Conservation (phyloP, 1,284 basidiomycete genomes). For the Volvariella volvacea region DNA sequence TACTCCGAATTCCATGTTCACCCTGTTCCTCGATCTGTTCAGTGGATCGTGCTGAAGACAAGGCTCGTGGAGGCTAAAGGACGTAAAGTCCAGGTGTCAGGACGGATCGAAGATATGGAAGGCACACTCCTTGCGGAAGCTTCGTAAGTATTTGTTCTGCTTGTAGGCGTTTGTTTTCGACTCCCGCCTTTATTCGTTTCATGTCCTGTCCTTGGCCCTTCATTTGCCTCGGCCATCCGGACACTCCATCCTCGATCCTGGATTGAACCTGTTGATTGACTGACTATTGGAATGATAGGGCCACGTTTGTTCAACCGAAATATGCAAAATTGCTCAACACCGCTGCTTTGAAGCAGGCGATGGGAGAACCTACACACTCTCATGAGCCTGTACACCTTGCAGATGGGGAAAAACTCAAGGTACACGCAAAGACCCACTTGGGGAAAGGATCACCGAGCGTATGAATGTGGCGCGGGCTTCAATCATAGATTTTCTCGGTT, state of each 20-base stretch:
- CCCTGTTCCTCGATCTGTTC: slow-evolving; percentile 1
- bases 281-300: slow-evolving; percentile 36
- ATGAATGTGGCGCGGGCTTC: no score
- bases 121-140: slow-evolving; percentile 81
- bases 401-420: slow-evolving; percentile 23
- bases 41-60: slow-evolving; percentile 73
- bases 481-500: no score
- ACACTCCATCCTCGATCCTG: background rate
- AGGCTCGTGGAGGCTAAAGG: slow-evolving; percentile 61
- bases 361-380: slow-evolving; percentile 38
- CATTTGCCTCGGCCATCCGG: background rate
- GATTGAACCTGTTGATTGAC: no score
- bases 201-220: background rate
- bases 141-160: slow-evolving; percentile 38
- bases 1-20: slow-evolving; percentile 4
- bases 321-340: slow-evolving; percentile 71
- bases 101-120: slow-evolving; percentile 68
- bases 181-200: background rate
- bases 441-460: no score
- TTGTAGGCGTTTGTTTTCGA: background rate
- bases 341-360: slow-evolving; percentile 33
- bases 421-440: background rate
- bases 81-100: slow-evolving; percentile 71
- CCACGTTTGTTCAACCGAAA: slow-evolving; percentile 78
- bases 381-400: slow-evolving; percentile 26